Conservation (phyloP, 345 rosid genomes). For the Fremontodendron californicum region DNA sequence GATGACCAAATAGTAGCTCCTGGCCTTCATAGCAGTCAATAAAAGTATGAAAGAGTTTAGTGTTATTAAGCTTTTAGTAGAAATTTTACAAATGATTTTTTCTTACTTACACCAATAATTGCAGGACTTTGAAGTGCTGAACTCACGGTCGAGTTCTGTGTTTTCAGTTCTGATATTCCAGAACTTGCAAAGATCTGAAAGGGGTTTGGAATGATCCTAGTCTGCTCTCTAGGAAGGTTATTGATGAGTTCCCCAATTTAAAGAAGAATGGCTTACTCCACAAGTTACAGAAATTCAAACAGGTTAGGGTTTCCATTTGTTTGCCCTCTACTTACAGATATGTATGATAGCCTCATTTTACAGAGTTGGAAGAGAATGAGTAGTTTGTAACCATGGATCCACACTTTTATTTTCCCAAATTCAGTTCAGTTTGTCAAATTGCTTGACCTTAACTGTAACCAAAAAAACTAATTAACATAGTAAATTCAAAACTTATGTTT, state of each 20-base stretch:
- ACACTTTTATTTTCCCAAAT: not conserved
- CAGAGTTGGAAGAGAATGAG: not conserved
- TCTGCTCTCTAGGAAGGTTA: not conserved
- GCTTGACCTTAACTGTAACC: not conserved
- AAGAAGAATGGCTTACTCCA: not conserved
- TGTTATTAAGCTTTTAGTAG: not conserved
- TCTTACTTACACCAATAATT: not conserved
- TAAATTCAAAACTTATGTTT: no score
- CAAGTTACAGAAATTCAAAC: not conserved
- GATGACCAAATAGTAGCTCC: not conserved
- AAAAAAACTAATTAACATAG: not conserved
- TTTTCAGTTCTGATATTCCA: not conserved
- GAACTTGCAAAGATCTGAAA: not conserved
- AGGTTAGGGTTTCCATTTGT: not conserved
- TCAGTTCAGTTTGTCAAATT: not conserved
- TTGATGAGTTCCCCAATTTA: not conserved
- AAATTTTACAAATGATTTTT: not conserved
- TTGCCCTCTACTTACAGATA: not conserved
- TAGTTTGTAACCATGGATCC: not conserved
- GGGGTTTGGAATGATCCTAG: not conserved
- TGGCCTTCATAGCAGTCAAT: not conserved
- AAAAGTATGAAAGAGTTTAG: not conserved
- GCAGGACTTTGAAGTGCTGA: not conserved
- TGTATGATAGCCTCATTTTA: not conserved
- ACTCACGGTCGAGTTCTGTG: not conserved